A percentile compares a stretch with the other conserved stretches of the same genome.
phyloP scores from a whole-genome alignment of 441 rosid species.

The Pelargonium cotyledonis region DNA sequence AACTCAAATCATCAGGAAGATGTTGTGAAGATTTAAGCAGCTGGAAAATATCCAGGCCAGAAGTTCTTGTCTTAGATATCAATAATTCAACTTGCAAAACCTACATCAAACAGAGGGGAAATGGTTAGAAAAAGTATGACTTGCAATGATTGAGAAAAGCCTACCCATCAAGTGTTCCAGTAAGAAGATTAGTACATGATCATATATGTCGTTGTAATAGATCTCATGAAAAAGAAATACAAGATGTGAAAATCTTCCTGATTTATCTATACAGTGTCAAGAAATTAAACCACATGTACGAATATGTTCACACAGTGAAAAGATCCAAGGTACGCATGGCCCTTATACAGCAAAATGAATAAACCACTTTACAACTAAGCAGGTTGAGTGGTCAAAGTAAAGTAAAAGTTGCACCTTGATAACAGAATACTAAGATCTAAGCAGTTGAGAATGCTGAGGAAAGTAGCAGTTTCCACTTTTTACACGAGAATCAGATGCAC shows the following conservation, averaged over 20 bases:
- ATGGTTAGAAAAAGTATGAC: conserved; percentile 4
- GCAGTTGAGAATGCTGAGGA: too few relatives aligned
- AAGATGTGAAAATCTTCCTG: too few relatives aligned
- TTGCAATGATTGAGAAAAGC: conserved; percentile 2
- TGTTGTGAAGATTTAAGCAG: conserved; percentile 48
- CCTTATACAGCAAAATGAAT: too few relatives aligned
- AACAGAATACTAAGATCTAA: too few relatives aligned
- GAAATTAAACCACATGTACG: too few relatives aligned
- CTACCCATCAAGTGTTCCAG: not conserved
- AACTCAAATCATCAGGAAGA: conserved; percentile 56
- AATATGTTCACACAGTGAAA: not conserved
- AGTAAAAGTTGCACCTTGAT: too few relatives aligned
- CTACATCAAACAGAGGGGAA: conserved; percentile 31
- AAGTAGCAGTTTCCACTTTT: too few relatives aligned
- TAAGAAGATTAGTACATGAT: not conserved
- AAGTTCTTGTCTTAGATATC: conserved; percentile 47
- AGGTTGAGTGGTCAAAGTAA: too few relatives aligned
- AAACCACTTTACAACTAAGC: too few relatives aligned
- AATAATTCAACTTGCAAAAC: conserved; percentile 63
- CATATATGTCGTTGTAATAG: not conserved
- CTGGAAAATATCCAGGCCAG: conserved; percentile 50
- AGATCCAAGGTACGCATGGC: not conserved
- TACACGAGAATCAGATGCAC: too few relatives aligned
- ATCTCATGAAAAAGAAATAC: not conserved
- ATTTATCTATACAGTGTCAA: too few relatives aligned